Conservation (phyloP, 768 basidiomycete species). For the Termitomyces sp. region DNA sequence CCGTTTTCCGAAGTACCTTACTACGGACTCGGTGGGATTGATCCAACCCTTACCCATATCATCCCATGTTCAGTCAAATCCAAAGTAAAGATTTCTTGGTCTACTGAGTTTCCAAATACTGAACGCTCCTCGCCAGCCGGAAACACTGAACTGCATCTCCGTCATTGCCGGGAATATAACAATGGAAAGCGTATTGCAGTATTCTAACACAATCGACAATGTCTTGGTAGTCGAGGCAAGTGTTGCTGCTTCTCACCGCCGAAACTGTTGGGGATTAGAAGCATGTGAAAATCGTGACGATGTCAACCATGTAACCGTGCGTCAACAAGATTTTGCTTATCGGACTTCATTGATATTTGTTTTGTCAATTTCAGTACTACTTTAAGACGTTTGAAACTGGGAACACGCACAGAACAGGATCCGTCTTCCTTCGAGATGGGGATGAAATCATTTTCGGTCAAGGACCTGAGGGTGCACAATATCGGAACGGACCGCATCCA, state of each 20-base stretch:
- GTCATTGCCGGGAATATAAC: slow-evolving; percentile 6
- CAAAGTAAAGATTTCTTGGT: slow-evolving; percentile 1
- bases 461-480: slow-evolving; percentile 12
- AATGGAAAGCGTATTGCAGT: slow-evolving; percentile 2
- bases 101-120: neutral
- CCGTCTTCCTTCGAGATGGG: slow-evolving; percentile 13
- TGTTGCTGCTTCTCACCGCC: slow-evolving; percentile 9
- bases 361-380: slow-evolving; percentile 3
- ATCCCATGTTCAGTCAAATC: slow-evolving; percentile 11
- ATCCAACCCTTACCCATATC: slow-evolving; percentile 10
- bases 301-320: slow-evolving; percentile 1
- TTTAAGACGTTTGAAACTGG: slow-evolving; percentile 9
- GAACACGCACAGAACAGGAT: slow-evolving; percentile 1
- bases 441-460: slow-evolving; percentile 16
- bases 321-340: neutral
- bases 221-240: slow-evolving; percentile 7
- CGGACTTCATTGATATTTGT: neutral
- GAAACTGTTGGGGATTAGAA: slow-evolving; percentile 14
- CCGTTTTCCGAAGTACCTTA: slow-evolving; percentile 11
- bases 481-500: slow-evolving; percentile 16
- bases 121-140: neutral
- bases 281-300: neutral
- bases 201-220: slow-evolving; percentile 8
- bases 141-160: slow-evolving; percentile 10
- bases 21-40: slow-evolving; percentile 2